A percentile compares a stretch with the other conserved stretches of the same genome.
Conservation (phyloP, 225 moss, liverwort and hornwort species). For the Sphagnum tenellum region DNA sequence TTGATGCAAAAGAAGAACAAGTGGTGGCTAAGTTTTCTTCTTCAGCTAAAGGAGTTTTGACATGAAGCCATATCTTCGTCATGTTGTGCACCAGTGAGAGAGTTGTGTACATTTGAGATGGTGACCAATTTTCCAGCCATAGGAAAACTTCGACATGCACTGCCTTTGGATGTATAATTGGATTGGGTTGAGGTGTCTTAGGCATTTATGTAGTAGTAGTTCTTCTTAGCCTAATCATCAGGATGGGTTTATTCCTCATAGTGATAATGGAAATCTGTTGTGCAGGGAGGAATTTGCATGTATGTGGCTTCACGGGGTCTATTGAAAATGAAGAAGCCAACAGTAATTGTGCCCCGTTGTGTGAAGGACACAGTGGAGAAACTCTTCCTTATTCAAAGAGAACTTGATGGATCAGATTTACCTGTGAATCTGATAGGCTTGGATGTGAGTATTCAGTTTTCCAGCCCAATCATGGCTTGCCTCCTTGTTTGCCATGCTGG, state of each 20-base stretch:
- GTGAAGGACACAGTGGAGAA: conserved; percentile 71
- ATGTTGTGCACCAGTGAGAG: too few species aligned
- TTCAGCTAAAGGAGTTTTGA: too few species aligned
- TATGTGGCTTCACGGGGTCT: conserved; percentile 82
- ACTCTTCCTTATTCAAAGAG: conserved; percentile 65
- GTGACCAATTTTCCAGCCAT: too few species aligned
- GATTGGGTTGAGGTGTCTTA: background rate
- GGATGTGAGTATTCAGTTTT: conserved; percentile 54
- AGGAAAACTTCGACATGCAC: too few species aligned
- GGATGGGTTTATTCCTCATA: background rate
- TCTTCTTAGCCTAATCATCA: too few species aligned
- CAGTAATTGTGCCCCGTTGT: conserved; percentile 71
- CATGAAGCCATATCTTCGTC: too few species aligned
- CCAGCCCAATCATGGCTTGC: background rate
- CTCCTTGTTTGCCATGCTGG: background rate
- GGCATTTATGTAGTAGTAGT: too few species aligned
- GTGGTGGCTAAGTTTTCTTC: background rate
- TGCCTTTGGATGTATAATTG: too few species aligned
- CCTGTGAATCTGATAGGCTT: conserved; percentile 71
- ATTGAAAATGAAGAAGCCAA: conserved; percentile 71
- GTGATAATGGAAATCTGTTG: too few species aligned
- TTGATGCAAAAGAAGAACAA: background rate
- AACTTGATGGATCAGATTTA: conserved; percentile 72
- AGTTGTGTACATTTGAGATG: too few species aligned
- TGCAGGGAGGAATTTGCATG: conserved; percentile 93